Conservation (phyloP, 2,329 filamentous ascomycete species). For the Colletotrichum neosansevieriae region DNA sequence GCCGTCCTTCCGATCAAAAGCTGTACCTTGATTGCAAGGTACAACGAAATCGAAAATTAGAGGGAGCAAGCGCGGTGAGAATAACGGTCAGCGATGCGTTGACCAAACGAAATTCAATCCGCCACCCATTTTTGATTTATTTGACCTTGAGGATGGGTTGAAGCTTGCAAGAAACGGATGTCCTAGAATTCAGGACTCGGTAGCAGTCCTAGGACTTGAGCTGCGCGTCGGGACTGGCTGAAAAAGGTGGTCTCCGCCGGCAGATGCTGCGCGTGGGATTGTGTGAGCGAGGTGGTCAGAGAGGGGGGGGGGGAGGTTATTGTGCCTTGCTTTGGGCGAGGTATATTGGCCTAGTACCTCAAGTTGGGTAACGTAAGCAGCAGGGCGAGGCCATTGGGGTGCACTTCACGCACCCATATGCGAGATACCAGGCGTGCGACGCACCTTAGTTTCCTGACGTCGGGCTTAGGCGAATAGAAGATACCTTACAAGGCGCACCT, state of each 20-base stretch:
- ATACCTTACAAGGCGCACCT: too few species aligned
- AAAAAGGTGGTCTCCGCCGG: conserved; percentile 33
- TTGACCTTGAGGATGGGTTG: conserved; percentile 25
- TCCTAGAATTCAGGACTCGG: conserved; percentile 39
- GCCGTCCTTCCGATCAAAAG: conserved; percentile 3
- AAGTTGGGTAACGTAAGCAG: too few species aligned
- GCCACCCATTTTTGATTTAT: conserved; percentile 40
- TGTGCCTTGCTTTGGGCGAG: not conserved
- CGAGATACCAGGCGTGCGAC: not conserved
- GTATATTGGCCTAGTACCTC: not conserved
- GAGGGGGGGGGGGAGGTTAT: not conserved
- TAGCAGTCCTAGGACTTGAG: conserved; percentile 36
- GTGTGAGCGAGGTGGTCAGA: conserved; percentile 3
- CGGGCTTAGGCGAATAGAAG: not conserved
- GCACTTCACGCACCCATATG: too few species aligned
- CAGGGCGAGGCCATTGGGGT: too few species aligned
- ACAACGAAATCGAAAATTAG: conserved; percentile 10
- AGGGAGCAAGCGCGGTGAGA: conserved; percentile 13
- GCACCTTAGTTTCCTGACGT: not conserved
- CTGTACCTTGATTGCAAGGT: not conserved
- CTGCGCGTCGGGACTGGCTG: conserved; percentile 34
- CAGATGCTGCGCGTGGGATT: conserved; percentile 17
- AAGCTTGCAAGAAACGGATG: conserved; percentile 19
- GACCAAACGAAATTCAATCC: conserved; percentile 20
- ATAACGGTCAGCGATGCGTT: conserved; percentile 23